Percentiles rank a stretch among this genome's conserved stretches.
Conservation (phyloP, 2,329 filamentous ascomycete species). For the Fusarium sp. region DNA sequence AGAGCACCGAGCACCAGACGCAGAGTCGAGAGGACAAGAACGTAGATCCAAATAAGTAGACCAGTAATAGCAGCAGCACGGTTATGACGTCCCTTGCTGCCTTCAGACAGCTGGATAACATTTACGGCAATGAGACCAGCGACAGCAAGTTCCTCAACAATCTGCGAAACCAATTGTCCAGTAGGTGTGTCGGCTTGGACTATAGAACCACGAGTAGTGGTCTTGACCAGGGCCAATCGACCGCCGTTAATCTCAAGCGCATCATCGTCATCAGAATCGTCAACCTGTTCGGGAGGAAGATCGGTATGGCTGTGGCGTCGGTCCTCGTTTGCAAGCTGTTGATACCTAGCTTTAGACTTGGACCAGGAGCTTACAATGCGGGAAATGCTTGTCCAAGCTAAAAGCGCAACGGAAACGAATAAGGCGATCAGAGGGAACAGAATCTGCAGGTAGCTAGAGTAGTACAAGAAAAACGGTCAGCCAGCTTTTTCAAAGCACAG, state of each 20-base stretch:
- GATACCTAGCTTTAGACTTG: constrained; percentile 64
- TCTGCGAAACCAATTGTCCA: constrained; percentile 76
- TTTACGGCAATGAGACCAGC: constrained; percentile 78
- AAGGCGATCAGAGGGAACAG: constrained; percentile 81
- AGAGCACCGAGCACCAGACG: constrained; percentile 75
- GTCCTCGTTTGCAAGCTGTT: constrained; percentile 60
- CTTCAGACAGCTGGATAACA: constrained; percentile 70
- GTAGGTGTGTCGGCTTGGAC: constrained; percentile 81
- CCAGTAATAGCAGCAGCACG: constrained; percentile 72
- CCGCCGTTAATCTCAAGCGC: constrained; percentile 68
- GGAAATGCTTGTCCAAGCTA: constrained; percentile 69
- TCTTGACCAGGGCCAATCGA: constrained; percentile 68
- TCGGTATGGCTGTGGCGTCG: constrained; percentile 62
- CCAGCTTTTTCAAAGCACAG: background rate
- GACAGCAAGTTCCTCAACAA: constrained; percentile 81
- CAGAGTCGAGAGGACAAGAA: constrained; percentile 77
- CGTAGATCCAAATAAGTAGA: constrained; percentile 83
- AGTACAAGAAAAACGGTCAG: constrained; percentile 26
- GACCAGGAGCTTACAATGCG: constrained; percentile 63
- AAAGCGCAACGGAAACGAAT: constrained; percentile 74
- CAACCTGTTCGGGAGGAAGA: constrained; percentile 59
- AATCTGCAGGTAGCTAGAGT: constrained; percentile 65
- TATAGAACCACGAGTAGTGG: constrained; percentile 70
- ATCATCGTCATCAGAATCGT: constrained; percentile 68
- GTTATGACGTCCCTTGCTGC: constrained; percentile 69